phyloP scores from a whole-genome alignment of 2,329 filamentous ascomycete genomes.

The Fonsecaea monophora region DNA sequence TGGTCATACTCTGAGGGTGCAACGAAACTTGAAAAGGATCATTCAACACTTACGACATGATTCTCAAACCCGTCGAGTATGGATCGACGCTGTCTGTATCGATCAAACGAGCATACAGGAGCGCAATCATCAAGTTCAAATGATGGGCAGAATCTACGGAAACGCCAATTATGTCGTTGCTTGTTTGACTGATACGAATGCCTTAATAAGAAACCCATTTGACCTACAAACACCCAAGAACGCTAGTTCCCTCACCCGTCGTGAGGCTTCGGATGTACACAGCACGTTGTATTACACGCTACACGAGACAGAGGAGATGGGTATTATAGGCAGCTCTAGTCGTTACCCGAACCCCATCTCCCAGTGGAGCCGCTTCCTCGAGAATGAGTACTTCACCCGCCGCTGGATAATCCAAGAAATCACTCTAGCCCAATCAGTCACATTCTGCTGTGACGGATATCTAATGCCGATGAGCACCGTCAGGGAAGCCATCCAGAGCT shows the following conservation, averaged over 20 bases:
- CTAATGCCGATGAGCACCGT: constrained; percentile 1
- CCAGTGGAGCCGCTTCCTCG: background rate
- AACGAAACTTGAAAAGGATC: background rate
- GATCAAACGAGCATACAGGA: constrained; percentile 15
- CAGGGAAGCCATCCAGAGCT: background rate
- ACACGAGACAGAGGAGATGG: too few species aligned
- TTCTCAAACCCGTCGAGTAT: constrained; percentile 4
- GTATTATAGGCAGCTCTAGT: too few species aligned
- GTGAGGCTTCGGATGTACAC: too few species aligned
- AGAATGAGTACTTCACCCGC: constrained; percentile 4
- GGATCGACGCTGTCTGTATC: constrained; percentile 28
- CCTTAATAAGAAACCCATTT: too few species aligned
- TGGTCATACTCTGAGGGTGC: background rate
- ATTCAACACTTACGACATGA: background rate
- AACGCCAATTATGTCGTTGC: constrained; percentile 13
- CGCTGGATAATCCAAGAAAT: constrained; percentile 14
- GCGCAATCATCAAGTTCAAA: constrained; percentile 19
- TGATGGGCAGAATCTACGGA: constrained; percentile 10
- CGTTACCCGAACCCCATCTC: too few species aligned
- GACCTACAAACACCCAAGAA: too few species aligned
- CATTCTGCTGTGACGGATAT: constrained; percentile 5
- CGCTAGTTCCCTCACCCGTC: too few species aligned
- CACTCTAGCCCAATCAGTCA: background rate
- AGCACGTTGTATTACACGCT: too few species aligned
- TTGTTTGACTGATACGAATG: background rate